These are phyloP conservation scores for Rhodotorula taiwanensis DNA, from an alignment of 768 basidiomycete genomes.

Conservation along the genomic window DNA sequence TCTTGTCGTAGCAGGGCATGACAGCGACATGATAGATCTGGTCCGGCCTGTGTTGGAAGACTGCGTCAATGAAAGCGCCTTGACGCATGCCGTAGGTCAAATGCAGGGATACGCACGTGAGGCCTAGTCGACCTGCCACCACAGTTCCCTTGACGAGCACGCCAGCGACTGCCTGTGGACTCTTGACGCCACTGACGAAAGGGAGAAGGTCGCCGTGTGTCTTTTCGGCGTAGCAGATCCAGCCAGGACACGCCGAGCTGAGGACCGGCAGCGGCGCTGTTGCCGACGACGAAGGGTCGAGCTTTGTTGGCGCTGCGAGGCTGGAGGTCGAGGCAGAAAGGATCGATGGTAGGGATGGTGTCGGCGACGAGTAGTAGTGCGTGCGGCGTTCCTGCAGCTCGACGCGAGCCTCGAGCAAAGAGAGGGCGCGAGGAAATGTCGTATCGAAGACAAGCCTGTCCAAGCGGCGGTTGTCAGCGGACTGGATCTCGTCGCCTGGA, in stretches of 20 bases:
- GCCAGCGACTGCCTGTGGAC: constrained; percentile 91
- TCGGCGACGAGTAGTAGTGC: constrained; percentile 14
- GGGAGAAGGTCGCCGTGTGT: constrained; percentile 89
- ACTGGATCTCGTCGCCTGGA: too few relatives aligned
- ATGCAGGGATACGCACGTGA: constrained; percentile 54
- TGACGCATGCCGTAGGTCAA: not conserved
- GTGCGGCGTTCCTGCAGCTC: constrained; percentile 71
- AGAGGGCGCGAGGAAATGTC: constrained; percentile 83
- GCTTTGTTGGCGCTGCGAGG: constrained; percentile 20
- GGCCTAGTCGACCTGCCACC: constrained; percentile 62
- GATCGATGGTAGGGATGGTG: constrained; percentile 6
- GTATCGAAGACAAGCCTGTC: constrained; percentile 77
- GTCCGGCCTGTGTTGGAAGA: constrained; percentile 55
- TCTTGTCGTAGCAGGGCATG: constrained; percentile 99
- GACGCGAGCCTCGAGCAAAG: constrained; percentile 67
- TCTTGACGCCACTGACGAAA: constrained; percentile 78
- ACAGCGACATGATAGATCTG: constrained; percentile 92
- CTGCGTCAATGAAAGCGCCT: not conserved
- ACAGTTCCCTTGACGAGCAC: constrained; percentile 76
- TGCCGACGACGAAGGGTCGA: constrained; percentile 13
- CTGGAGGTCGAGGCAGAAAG: constrained; percentile 7
- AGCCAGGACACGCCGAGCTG: constrained; percentile 93
- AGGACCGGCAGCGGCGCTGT: constrained; percentile 67
- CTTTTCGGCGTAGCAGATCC: constrained; percentile 99
- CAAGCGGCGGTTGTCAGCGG: too few relatives aligned